phyloP scores from a whole-genome alignment of 2,329 filamentous ascomycete species.

The Fusarium aywerte region DNA sequence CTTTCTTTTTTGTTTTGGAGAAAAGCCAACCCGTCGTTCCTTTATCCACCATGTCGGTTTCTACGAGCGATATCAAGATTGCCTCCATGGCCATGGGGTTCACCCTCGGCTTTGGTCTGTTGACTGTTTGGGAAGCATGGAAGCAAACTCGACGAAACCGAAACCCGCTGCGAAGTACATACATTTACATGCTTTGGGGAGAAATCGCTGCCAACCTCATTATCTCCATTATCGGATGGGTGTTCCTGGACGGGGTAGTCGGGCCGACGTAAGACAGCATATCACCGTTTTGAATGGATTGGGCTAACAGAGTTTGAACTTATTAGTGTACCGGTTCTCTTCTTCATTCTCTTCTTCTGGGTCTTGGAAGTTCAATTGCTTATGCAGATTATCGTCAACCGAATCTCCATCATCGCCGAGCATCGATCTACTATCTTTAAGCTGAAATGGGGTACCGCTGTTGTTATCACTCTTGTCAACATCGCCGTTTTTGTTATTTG shows the following conservation, averaged over 20 bases:
- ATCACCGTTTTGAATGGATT: background rate
- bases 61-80: conserved; percentile 43
- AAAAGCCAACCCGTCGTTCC: background rate
- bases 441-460: conserved; percentile 60
- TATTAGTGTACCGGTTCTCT: conserved; percentile 48
- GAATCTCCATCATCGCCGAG: conserved; percentile 60
- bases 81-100: conserved; percentile 49
- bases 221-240: conserved; percentile 54
- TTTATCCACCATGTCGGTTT: conserved; percentile 5
- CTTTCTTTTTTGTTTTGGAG: background rate
- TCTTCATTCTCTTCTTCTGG: conserved; percentile 55
- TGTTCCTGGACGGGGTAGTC: conserved; percentile 53
- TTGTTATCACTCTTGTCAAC: conserved; percentile 62
- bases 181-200: conserved; percentile 59
- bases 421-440: conserved; percentile 50
- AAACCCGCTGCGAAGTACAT: conserved; percentile 50
- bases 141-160: conserved; percentile 55
- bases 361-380: conserved; percentile 60
- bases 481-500: conserved; percentile 64
- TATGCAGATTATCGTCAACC: conserved; percentile 66
- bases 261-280: conserved; percentile 42
- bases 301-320: background rate
- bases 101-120: conserved; percentile 54
- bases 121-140: conserved; percentile 54
- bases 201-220: conserved; percentile 54